phyloP scores from a whole-genome alignment of 805 yeast genomes.

The Yamadazyma laniorum region DNA sequence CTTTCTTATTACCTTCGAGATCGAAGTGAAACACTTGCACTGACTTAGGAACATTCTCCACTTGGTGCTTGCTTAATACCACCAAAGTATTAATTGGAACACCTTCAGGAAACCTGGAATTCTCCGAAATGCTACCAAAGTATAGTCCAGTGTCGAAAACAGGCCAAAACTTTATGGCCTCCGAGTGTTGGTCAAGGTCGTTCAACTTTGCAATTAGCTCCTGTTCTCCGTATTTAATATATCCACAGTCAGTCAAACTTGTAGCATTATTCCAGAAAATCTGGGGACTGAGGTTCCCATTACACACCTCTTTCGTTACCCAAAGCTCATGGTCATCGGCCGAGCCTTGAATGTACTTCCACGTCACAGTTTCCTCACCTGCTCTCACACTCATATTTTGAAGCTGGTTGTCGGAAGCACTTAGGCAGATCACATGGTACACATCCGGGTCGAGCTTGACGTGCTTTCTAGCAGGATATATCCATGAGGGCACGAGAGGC shows the following conservation, averaged over 20 bases:
- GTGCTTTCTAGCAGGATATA: conserved; percentile 11
- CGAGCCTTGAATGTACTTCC: conserved; percentile 81
- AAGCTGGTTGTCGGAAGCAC: conserved; percentile 11
- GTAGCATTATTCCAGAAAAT: conserved; percentile 20
- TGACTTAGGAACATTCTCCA: conserved; percentile 9
- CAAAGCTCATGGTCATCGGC: conserved; percentile 93
- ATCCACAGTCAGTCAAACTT: conserved; percentile 13
- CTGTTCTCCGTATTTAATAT: conserved; percentile 16
- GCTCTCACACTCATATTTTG: conserved; percentile 5
- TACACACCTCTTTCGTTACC: conserved; percentile 42
- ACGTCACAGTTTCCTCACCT: conserved; percentile 11
- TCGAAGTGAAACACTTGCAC: conserved; percentile 15
- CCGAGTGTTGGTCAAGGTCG: conserved; percentile 3
- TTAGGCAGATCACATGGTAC: conserved; percentile 11
- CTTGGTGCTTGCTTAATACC: conserved; percentile 22
- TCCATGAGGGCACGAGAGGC: conserved; percentile 15
- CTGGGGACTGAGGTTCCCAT: conserved; percentile 50
- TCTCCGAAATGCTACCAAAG: conserved; percentile 25
- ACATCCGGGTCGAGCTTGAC: neutral
- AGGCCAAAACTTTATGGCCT: conserved; percentile 10
- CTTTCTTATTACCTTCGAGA: conserved; percentile 51
- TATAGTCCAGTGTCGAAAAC: conserved; percentile 23
- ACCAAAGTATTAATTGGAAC: conserved; percentile 16
- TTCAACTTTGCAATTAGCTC: conserved; percentile 21
- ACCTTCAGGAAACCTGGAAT: conserved; percentile 11